Base-by-base conservation (phyloP, 2,329 filamentous ascomycete species). In the Verticillium isaacii region DNA sequence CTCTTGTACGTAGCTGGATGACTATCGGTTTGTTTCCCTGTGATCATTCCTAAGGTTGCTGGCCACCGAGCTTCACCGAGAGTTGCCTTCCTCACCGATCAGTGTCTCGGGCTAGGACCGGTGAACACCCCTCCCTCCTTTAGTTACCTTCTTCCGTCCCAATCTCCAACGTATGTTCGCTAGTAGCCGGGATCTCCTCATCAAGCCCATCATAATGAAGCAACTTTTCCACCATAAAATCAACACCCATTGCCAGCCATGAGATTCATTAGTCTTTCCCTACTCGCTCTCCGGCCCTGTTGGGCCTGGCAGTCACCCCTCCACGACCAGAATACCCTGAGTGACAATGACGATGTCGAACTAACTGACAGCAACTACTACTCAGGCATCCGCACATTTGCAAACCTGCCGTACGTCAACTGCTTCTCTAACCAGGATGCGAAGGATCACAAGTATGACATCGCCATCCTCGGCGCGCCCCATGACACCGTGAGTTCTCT, bases 381-480 rank as follows among this genome's bases (percentile, higher is more conserved):
- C 61, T 67, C 62, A 2, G 65, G 67, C 2, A 59, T 67, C 2
- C 66, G 62, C 32, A 70, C 68, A 0, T 72, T 71, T 57, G 70
- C 69, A 4, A 66, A 67, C 17, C 60, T 71, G 3, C 66, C 67
- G 0, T 68, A 67, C 15, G 63, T 65, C 6, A 63, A 71, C 45
- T 72, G 70, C 60, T 72, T 71, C 52, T 59, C 61, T 3, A 57
- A 67, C 2, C 64, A 66, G 3, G 61, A 62, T 0, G 60, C 57
- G 6, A 34, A 55, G 32, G 54, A 54, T 4, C 32, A 50, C 4
- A 58, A 32, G 37, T 72, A 68, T 32, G 70, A 72, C 41, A 71
- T 72, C 63, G 70, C 69, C 32, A 63, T 72, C 37, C 64, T 72
- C 8, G 70, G 70, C 3, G 70, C 70, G 3, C 69, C 69, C 7